Percentiles rank a stretch among this genome's conserved stretches.
phyloP scores from a whole-genome alignment of 2,329 filamentous ascomycete genomes.

The Epichloe baconii region DNA sequence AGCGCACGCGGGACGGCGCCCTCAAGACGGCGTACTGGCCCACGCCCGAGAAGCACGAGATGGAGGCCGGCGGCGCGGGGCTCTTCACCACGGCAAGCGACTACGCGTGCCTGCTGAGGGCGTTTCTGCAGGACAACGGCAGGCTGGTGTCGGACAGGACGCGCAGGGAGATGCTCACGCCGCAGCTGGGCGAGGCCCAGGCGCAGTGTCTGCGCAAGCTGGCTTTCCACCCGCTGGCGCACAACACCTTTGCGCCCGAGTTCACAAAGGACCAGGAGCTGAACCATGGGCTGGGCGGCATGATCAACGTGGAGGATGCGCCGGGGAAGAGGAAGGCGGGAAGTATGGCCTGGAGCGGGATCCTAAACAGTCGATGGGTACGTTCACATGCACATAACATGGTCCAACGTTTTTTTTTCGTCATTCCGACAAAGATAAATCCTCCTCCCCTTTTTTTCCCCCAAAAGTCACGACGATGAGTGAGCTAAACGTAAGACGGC shows the following conservation, averaged over 20 bases:
- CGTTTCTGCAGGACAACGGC: slow-evolving; percentile 17
- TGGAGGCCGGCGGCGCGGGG: slow-evolving; percentile 31
- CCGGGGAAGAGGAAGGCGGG: slow-evolving; percentile 27
- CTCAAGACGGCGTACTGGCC: slow-evolving; percentile 11
- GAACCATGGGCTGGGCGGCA: slow-evolving; percentile 25
- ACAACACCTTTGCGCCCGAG: slow-evolving; percentile 22
- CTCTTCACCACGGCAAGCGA: slow-evolving; percentile 28
- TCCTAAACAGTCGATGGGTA: slow-evolving; percentile 29
- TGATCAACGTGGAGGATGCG: slow-evolving; percentile 26
- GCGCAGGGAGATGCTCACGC: slow-evolving; percentile 23
- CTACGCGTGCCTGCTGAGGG: slow-evolving; percentile 23
- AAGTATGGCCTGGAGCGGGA: slow-evolving; percentile 31
- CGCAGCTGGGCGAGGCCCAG: slow-evolving; percentile 25
- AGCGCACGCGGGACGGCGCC: slow-evolving; percentile 9
- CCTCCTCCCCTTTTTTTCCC: not conserved
- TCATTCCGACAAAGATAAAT: not conserved
- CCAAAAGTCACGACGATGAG: not conserved
- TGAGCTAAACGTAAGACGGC: not conserved
- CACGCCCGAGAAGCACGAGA: slow-evolving; percentile 16
- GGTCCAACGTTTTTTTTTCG: too few species aligned
- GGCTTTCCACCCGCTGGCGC: slow-evolving; percentile 10
- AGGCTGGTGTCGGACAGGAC: slow-evolving; percentile 19
- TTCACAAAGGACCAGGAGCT: slow-evolving; percentile 20
- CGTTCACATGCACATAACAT: slow-evolving; percentile 10
- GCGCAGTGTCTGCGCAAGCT: slow-evolving; percentile 8